Conservation (phyloP, 164 flowering plant species). For the Cinnamomum chago region DNA sequence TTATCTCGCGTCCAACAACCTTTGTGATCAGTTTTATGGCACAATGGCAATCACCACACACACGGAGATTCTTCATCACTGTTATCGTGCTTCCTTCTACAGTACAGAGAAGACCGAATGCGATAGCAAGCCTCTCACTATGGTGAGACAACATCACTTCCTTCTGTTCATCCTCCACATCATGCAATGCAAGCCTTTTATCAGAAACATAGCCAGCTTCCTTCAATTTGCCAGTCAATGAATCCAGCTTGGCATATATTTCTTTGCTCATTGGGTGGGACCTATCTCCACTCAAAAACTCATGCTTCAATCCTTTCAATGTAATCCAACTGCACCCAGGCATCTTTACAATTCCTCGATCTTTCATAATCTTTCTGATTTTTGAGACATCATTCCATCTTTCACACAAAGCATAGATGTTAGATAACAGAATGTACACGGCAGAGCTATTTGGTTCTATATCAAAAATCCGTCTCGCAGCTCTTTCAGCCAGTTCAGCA, state of each 20-base stretch:
- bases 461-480: constrained; percentile 9
- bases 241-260: constrained; percentile 14
- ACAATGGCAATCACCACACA: constrained; percentile 18
- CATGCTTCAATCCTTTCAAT: constrained; percentile 11
- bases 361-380: constrained; percentile 15
- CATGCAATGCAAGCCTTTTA: constrained; percentile 14
- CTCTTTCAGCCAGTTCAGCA: constrained; percentile 13
- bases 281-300: constrained; percentile 12
- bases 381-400: constrained; percentile 17
- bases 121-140: constrained; percentile 19
- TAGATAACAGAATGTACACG: constrained; percentile 18
- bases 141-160: constrained; percentile 11
- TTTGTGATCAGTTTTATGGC: constrained; percentile 12
- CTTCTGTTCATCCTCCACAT: constrained; percentile 19
- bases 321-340: constrained; percentile 20
- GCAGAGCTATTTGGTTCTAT: constrained; percentile 13
- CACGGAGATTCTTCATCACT: constrained; percentile 16
- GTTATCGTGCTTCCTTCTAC: constrained; percentile 12
- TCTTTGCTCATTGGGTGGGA: constrained; percentile 18
- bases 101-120: constrained; percentile 12
- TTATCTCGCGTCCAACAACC: constrained; percentile 11
- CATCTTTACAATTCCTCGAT: constrained; percentile 12
- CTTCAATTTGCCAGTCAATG: constrained; percentile 8
- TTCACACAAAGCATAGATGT: constrained; percentile 16
- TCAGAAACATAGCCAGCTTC: constrained; percentile 16